A percentile compares a stretch with the other conserved stretches of the same genome.
phyloP scores from a whole-genome alignment of 202 grass and related monocot genomes.

The Setaria viridis region DNA sequence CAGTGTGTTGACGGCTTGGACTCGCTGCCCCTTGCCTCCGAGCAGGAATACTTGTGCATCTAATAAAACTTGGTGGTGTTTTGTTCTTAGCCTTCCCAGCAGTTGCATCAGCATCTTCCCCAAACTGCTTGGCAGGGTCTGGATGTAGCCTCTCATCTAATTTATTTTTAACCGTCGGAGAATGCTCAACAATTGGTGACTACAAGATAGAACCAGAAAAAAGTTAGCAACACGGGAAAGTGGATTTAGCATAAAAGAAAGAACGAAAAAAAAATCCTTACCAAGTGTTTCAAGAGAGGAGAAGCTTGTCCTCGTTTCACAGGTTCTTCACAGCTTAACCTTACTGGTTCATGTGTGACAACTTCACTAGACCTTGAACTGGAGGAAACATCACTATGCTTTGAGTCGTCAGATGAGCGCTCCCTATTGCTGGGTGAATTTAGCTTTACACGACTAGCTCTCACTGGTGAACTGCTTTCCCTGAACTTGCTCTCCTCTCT shows the following conservation, averaged over 20 bases:
- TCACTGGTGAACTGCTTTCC: constrained; percentile 75
- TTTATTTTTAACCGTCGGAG: constrained; percentile 57
- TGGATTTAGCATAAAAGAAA: constrained; percentile 36
- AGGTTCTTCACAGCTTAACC: constrained; percentile 61
- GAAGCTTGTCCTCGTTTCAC: constrained; percentile 58
- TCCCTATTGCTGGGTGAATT: constrained; percentile 69
- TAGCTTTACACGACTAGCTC: constrained; percentile 61
- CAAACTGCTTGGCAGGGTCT: constrained; percentile 57
- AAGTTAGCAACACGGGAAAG: constrained; percentile 39
- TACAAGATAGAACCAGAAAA: constrained; percentile 57
- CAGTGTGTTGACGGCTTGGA: constrained; percentile 57
- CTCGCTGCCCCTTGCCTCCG: constrained; percentile 44
- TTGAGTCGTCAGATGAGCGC: constrained; percentile 59
- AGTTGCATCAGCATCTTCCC: constrained; percentile 44
- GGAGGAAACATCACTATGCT: constrained; percentile 67
- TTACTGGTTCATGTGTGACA: constrained; percentile 56
- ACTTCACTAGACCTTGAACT: constrained; percentile 76
- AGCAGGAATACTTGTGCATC: constrained; percentile 51
- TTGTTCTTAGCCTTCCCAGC: constrained; percentile 60
- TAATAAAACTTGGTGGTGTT: constrained; percentile 47
- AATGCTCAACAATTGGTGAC: constrained; percentile 79
- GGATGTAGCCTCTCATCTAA: constrained; percentile 45
- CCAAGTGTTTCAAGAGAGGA: constrained; percentile 71
- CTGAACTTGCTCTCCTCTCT: constrained; percentile 73
- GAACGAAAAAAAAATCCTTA: constrained; percentile 44